Base-by-base conservation (phyloP, 2,329 filamentous ascomycete species). In the Alternaria brassicicola region DNA sequence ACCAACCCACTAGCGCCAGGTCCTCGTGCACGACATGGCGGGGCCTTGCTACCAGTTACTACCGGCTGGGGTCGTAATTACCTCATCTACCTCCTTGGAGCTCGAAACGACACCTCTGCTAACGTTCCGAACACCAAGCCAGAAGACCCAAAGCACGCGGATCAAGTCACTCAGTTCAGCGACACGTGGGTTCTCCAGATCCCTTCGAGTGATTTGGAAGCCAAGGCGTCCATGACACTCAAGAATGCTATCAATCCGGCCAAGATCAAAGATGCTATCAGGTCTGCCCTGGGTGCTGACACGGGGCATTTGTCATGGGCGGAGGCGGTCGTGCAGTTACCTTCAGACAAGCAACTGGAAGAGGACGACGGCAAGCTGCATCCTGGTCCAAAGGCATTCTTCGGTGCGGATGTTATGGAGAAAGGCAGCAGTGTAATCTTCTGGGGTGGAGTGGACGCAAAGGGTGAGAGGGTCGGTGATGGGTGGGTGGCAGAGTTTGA, bases 151-250 rank as follows among this genome's bases (percentile, higher is more conserved):
- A 56, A 59, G 47, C 23, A 59, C 9, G 31, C 63, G 12, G 36
- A 65, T 28, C 42, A 68, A 21, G 41, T 67, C 17, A 71, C 68
- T 8, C 70, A 72, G 42, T 79, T 77, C 70, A 77, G 74, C 53
- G 79, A 80, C 55, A 73, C 78, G n/a, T 81, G 79, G 79, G 77
- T 73, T 0, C 73, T 80, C n/a, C 80, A 82, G 55, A 71, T 80
- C 6, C 78, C 76, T 2, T 80, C 78, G 5, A 75, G 70, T 50
- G 58, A 71, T 39, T 52, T 76, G 7, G 65, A 69, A 6, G 57
- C 70, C 6, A 70, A 70, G 25, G 55, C 65, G 3, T 62, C 64
- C 0, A 61, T 67, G 26, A 62, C 54, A 13, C 47, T 74, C 30
- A 70, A 69, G n/a, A 63, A 74, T 4, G 63, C 67, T 2, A 71